A percentile compares a stretch with the other conserved stretches of the same genome.
Conservation (phyloP, 2,329 filamentous ascomycete species). For the Pyricularia grisea region DNA sequence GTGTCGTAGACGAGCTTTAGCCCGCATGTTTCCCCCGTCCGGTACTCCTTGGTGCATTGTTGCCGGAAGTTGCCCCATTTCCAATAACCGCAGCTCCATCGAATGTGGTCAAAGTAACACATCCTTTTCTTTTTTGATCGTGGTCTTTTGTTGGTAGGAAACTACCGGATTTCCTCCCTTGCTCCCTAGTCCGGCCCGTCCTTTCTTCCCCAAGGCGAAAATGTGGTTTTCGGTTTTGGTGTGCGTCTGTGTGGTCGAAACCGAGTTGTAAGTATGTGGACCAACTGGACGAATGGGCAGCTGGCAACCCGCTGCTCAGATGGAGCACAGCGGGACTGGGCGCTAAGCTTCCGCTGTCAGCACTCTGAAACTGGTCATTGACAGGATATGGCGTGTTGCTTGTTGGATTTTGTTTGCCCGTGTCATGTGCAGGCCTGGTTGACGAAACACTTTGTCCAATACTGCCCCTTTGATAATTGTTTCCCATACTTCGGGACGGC, state of each 20-base stretch:
- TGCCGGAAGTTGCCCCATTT: slow-evolving; percentile 90
- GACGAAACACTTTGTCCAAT: not conserved
- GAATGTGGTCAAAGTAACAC: slow-evolving; percentile 94
- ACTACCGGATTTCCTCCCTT: not conserved
- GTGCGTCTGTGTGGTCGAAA: not conserved
- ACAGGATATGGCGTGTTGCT: not conserved
- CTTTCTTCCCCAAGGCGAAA: not conserved
- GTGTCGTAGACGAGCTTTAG: slow-evolving; percentile 82
- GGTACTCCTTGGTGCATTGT: slow-evolving; percentile 90
- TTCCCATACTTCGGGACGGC: not conserved
- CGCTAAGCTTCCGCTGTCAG: not conserved
- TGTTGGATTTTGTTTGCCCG: not conserved
- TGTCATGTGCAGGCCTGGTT: not conserved
- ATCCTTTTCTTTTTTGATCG: slow-evolving; percentile 38
- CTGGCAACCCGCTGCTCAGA: not conserved
- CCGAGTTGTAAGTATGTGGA: not conserved
- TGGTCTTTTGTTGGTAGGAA: not conserved
- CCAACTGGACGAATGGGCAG: not conserved
- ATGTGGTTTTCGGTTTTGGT: not conserved
- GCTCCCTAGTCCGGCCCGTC: not conserved
- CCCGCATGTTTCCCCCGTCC: slow-evolving; percentile 92
- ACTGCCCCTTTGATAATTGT: not conserved
- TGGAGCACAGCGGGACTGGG: not conserved
- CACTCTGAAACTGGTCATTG: not conserved
- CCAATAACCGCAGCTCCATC: slow-evolving; percentile 81